Evolutionary conservation across 306 rosid genomes (phyloP).

Genomic region (Fagus crenata): DNA sequence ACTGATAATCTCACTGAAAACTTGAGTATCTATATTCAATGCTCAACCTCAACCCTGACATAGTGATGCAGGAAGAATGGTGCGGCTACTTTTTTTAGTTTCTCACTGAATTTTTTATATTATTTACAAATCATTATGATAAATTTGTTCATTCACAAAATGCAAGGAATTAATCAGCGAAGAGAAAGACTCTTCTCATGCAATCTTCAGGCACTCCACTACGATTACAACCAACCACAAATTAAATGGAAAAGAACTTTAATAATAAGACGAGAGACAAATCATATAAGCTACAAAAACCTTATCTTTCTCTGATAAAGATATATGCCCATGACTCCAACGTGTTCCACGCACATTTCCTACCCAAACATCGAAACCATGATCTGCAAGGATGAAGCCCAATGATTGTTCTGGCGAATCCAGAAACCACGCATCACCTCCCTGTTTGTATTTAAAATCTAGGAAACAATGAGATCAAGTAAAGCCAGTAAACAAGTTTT

Average conservation of each 20-base stretch:
- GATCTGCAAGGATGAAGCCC: constrained; percentile 93
- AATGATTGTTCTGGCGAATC: constrained; percentile 72
- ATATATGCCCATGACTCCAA: constrained; percentile 82
- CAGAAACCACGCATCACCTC: constrained; percentile 92
- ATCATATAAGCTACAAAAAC: constrained; percentile 26
- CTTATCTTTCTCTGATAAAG: constrained; percentile 57
- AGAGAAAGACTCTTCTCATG: constrained; percentile 10
- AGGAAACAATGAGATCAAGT: constrained; percentile 23
- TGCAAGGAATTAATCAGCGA: constrained; percentile 5
- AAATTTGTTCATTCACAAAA: constrained; percentile 9
- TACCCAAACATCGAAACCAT: constrained; percentile 94
- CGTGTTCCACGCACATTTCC: constrained; percentile 95
- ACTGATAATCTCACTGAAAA: constrained; percentile 7
- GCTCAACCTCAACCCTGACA: constrained; percentile 18
- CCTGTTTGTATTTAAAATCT: constrained; percentile 52
- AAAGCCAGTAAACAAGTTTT: background rate
- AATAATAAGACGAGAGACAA: constrained; percentile 8
- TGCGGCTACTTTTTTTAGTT: background rate
- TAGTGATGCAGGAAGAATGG: constrained; percentile 5
- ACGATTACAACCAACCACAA: background rate
- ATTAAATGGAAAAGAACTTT: background rate
- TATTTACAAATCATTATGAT: background rate
- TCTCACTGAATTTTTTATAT: constrained; percentile 11
- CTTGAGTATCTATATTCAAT: background rate
- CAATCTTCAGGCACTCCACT: background rate